Base-by-base conservation (phyloP, 2,329 filamentous ascomycete genomes). In the Colletotrichum lupini region DNA sequence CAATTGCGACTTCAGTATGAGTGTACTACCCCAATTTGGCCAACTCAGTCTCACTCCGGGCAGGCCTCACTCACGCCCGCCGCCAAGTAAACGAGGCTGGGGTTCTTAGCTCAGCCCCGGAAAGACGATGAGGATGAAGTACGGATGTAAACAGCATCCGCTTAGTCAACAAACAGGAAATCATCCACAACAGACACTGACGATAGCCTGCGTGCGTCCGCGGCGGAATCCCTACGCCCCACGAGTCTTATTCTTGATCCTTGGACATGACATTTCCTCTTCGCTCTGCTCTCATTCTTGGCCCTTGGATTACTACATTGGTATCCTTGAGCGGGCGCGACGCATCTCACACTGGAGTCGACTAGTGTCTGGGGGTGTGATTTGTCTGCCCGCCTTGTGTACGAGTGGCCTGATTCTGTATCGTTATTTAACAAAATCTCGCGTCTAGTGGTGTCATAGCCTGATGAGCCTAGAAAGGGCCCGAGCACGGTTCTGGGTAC, bases 351-450 rank as follows among this genome's bases (percentile, higher is more conserved):
- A 57, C 49, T 26, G 57, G 35, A 55, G 49, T 46, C 26, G 68
- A 35, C 63, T 53, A 59, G 67, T 70, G 55, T 59, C 16, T 55
- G 61, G 35, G 53, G 53, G 19, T 24, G 32, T 59, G 60, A 28
- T 42, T 42, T 59, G 58, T 22, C 60, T 46, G 46, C 46, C 28
- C 63, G 24, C 35, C 68, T 42, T 59, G 35, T 14, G 56, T 35
- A n/a, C 30, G 63, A 26, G 57, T 67, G 68, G 68, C 46, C 68
- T 71, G 62, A 67, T 67, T 67, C 11, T 28, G 16, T 55, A 14
- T 35, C 37, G 55, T 42, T 52, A 16, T n/a, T 62, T 11, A 16
- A 22, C 56, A n/a, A 28, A 19, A n/a, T 62, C 5, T 49, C 9
- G 24, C 26, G 37, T 30, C 37, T 49, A n/a, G 30, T 56, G 62